Percentiles rank a stretch among this genome's conserved stretches.
These are phyloP conservation scores for Dothistroma pini DNA, from an alignment of 2,329 filamentous ascomycete species.

Conservation along the genomic window DNA sequence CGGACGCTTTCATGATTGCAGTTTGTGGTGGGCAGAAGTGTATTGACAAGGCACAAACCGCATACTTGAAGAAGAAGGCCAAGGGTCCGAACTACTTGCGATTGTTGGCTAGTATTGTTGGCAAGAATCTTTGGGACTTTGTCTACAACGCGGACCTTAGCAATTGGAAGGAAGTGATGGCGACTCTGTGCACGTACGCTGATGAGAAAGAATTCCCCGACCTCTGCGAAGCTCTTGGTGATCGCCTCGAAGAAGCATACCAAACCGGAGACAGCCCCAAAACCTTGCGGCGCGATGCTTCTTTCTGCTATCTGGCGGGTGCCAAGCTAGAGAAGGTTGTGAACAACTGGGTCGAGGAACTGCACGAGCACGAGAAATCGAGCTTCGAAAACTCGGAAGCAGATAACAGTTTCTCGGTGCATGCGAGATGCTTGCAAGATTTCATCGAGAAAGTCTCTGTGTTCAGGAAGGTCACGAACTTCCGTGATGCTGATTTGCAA, in stretches of 20 bases:
- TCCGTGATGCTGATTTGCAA: conserved; percentile 71
- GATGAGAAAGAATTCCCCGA: conserved; percentile 88
- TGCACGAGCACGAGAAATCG: conserved; percentile 76
- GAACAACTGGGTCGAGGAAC: conserved; percentile 85
- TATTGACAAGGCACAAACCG: conserved; percentile 87
- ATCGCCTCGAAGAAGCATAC: conserved; percentile 73
- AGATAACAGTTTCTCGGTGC: conserved; percentile 85
- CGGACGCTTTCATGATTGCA: conserved; percentile 96
- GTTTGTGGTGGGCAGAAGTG: conserved; percentile 93
- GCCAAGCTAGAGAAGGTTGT: conserved; percentile 98
- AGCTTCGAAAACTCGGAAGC: conserved; percentile 57
- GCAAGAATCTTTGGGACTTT: conserved; percentile 97
- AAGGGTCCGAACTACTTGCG: conserved; percentile 88
- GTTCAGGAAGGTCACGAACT: conserved; percentile 91
- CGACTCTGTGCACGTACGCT: conserved; percentile 90
- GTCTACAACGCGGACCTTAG: conserved; percentile 91
- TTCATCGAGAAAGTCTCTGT: conserved; percentile 98
- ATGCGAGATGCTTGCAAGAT: conserved; percentile 80
- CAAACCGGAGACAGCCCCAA: conserved; percentile 49
- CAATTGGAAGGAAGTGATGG: conserved; percentile 98
- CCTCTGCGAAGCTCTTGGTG: conserved; percentile 90
- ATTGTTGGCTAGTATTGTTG: conserved; percentile 83
- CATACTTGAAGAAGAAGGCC: conserved; percentile 80
- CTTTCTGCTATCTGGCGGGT: conserved; percentile 93
- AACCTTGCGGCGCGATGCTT: conserved; percentile 73